A percentile compares a stretch with the other conserved stretches of the same genome.
Conservation (phyloP, 805 yeast species). For the Wickerhamiella kazuoi region DNA sequence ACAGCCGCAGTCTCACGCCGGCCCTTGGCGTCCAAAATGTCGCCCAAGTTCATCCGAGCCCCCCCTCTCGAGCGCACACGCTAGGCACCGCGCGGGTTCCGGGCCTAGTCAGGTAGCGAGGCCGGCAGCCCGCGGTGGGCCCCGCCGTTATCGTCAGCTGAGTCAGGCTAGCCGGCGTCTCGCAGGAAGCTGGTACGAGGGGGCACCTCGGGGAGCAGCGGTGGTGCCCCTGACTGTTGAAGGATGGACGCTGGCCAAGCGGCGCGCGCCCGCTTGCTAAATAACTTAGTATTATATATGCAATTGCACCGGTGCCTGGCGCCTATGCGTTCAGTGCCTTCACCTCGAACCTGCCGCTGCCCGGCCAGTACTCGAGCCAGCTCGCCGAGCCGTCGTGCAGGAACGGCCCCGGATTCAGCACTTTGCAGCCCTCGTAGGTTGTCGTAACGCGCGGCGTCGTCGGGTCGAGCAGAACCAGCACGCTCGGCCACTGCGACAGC, state of each 20-base stretch:
- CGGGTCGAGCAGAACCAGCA: conserved; percentile 46
- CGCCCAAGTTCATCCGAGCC: neutral
- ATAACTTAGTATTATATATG: no score
- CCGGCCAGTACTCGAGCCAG: conserved; percentile 59
- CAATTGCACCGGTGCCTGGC: neutral
- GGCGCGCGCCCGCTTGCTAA: no score
- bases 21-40: neutral
- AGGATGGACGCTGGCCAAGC: no score
- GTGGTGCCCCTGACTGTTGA: no score
- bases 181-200: no score
- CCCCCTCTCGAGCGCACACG: no score
- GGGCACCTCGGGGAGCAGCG: no score
- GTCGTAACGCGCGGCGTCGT: conserved; percentile 55
- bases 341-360: conserved; percentile 29
- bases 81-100: no score
- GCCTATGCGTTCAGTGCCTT: neutral
- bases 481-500: conserved; percentile 62
- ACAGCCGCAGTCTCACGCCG: neutral
- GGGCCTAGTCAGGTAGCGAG: no score
- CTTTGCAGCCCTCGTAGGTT: conserved; percentile 67
- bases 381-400: conserved; percentile 29
- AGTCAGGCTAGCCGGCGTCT: no score
- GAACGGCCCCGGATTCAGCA: conserved; percentile 52
- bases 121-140: no score
- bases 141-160: no score